Percentiles rank a stretch among this genome's conserved stretches.
phyloP scores from a whole-genome alignment of 2,329 filamentous ascomycete genomes.

The Beauveria scarabaeidicola region DNA sequence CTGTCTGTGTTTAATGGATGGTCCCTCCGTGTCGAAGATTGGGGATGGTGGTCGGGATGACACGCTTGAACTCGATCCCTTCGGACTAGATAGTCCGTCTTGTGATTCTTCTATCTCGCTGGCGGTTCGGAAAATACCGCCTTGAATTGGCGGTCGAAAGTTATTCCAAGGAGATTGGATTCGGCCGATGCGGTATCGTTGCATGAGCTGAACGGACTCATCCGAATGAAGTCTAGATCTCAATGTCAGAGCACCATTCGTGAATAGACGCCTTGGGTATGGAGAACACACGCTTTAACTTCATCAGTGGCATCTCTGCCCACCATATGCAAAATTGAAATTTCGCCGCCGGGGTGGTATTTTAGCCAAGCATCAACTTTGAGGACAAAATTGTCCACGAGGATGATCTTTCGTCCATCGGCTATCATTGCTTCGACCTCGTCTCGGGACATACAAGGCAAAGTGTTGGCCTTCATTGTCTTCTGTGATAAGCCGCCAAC shows the following conservation, averaged over 20 bases:
- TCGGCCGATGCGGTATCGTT: conserved; percentile 72
- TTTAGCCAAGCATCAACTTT: conserved; percentile 83
- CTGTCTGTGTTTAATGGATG: conserved; percentile 23
- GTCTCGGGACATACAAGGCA: conserved; percentile 4
- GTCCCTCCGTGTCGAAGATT: conserved; percentile 35
- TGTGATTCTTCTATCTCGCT: conserved; percentile 20
- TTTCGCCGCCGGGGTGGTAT: conserved; percentile 88
- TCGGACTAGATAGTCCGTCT: conserved; percentile 12
- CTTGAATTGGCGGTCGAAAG: conserved; percentile 86
- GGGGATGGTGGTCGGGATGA: conserved; percentile 45
- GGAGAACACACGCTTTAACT: conserved; percentile 65
- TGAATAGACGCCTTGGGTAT: not conserved
- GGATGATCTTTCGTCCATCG: conserved; percentile 68
- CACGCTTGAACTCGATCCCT: conserved; percentile 31
- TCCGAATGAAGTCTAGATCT: conserved; percentile 67
- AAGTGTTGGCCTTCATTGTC: not conserved
- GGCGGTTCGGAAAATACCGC: conserved; percentile 60
- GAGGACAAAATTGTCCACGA: conserved; percentile 71
- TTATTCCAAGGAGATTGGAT: conserved; percentile 79
- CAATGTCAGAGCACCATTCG: conserved; percentile 12
- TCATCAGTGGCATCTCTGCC: conserved; percentile 92
- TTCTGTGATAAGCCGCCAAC: not conserved
- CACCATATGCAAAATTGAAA: conserved; percentile 87
- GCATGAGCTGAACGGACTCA: conserved; percentile 69
- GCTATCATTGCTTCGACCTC: conserved; percentile 70